Evolutionary conservation across 2,329 filamentous ascomycete species (phyloP).

Genomic region (Didymella lethalis): DNA sequence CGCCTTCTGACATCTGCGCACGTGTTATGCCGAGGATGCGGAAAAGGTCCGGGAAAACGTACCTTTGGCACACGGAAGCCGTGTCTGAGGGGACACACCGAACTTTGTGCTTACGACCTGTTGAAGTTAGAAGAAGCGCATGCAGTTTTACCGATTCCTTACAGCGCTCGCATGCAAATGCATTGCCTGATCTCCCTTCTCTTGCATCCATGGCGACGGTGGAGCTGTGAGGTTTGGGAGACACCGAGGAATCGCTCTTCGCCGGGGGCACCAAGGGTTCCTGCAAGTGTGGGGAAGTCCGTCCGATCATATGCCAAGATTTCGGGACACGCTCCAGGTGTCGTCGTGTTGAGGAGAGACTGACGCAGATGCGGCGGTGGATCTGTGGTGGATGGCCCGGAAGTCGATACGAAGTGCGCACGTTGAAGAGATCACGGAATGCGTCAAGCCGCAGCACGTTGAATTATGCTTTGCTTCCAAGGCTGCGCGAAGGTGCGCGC

Average conservation of each 20-base stretch:
- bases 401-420: constrained; percentile 7
- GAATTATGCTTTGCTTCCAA: constrained; percentile 4
- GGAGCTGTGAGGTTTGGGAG: constrained; percentile 37
- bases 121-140: constrained; percentile 12
- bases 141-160: constrained; percentile 5
- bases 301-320: constrained; percentile 48
- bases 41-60: constrained; percentile 28
- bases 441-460: constrained; percentile 7
- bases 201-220: constrained; percentile 45
- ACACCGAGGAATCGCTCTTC: constrained; percentile 29
- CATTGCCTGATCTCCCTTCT: constrained; percentile 49
- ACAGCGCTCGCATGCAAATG: constrained; percentile 49
- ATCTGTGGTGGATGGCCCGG: constrained; percentile 5
- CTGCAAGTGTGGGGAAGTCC: constrained; percentile 47
- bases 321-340: constrained; percentile 32
- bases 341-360: constrained; percentile 4
- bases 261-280: constrained; percentile 30
- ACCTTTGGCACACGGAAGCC: constrained; percentile 46
- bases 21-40: constrained; percentile 38
- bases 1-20: constrained; percentile 49
- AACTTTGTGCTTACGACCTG: constrained; percentile 47
- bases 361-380: constrained; percentile 5
- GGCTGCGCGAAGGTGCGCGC: constrained; percentile 8
- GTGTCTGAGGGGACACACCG: constrained; percentile 47
- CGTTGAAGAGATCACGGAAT: constrained; percentile 8